Evolutionary conservation across 1,139 yeast species (phyloP).

Genomic region (Meyerozyma athensensis): DNA sequence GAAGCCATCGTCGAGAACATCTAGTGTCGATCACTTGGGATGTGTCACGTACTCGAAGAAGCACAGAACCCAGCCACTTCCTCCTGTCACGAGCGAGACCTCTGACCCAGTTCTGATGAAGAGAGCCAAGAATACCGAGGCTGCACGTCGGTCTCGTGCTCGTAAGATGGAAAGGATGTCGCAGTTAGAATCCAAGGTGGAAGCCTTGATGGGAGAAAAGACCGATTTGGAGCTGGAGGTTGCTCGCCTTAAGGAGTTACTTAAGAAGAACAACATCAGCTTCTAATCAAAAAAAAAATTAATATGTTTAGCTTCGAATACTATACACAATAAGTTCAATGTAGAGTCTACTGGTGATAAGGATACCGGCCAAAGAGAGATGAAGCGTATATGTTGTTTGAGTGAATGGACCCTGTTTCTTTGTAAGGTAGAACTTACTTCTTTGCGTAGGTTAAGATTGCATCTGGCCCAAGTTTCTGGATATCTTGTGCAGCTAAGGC

Average conservation of each 20-base stretch:
- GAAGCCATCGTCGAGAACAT: slow-evolving; percentile 6
- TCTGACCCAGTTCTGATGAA: slow-evolving; percentile 70
- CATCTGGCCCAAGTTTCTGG: slow-evolving; percentile 20
- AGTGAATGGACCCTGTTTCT: too few relatives aligned
- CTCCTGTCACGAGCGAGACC: slow-evolving; percentile 58
- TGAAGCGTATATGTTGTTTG: too few relatives aligned
- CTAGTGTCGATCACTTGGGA: slow-evolving; percentile 54
- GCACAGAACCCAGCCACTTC: slow-evolving; percentile 54
- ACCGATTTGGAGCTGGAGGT: slow-evolving; percentile 55
- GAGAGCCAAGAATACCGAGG: slow-evolving; percentile 94
- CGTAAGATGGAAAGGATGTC: slow-evolving; percentile 85
- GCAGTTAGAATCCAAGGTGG: slow-evolving; percentile 77
- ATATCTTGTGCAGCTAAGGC: slow-evolving; percentile 7
- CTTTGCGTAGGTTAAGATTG: slow-evolving; percentile 32
- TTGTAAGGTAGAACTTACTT: too few relatives aligned
- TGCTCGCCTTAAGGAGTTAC: slow-evolving; percentile 46
- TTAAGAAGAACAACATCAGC: slow-evolving; percentile 21
- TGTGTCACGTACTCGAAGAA: slow-evolving; percentile 62
- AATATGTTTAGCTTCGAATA: slow-evolving; percentile 2
- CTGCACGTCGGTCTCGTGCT: slow-evolving; percentile 93
- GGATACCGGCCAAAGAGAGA: too few relatives aligned
- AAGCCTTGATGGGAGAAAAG: slow-evolving; percentile 54
- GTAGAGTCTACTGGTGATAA: too few relatives aligned
- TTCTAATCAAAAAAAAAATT: slow-evolving; percentile 1
- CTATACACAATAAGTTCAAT: too few relatives aligned